These are phyloP conservation scores for Talaromyces pinophilus DNA, from an alignment of 2,329 filamentous ascomycete genomes.

Conservation along the genomic window DNA sequence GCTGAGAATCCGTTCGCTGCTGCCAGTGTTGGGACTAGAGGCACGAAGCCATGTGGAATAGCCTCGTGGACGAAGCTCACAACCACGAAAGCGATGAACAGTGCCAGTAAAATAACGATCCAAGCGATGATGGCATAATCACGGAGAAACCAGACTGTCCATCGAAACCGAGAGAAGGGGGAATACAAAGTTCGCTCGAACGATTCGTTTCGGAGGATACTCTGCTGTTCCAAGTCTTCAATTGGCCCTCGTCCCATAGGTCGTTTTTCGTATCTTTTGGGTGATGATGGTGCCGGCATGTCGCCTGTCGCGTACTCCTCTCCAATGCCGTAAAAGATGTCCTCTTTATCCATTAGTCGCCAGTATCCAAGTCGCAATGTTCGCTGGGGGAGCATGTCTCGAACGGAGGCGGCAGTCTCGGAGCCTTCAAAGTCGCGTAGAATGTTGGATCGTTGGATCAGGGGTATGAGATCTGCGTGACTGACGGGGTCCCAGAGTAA, in stretches of 20 bases:
- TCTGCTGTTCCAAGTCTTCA: slow-evolving; percentile 43
- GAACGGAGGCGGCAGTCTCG: slow-evolving; percentile 56
- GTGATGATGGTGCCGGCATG: slow-evolving; percentile 4
- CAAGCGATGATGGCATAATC: slow-evolving; percentile 66
- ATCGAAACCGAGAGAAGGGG: slow-evolving; percentile 60
- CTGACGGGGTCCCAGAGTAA: slow-evolving; percentile 83
- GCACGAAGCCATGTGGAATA: slow-evolving; percentile 70
- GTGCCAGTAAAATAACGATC: slow-evolving; percentile 59
- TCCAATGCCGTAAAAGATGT: slow-evolving; percentile 80
- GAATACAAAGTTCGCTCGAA: slow-evolving; percentile 56
- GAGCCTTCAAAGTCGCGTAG: slow-evolving; percentile 70
- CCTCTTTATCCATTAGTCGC: slow-evolving; percentile 66
- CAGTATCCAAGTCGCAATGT: slow-evolving; percentile 83
- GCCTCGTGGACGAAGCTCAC: slow-evolving; percentile 74
- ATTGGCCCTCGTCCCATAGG: not conserved
- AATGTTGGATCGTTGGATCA: slow-evolving; percentile 79
- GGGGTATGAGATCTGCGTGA: slow-evolving; percentile 74
- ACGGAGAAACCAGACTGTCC: slow-evolving; percentile 76
- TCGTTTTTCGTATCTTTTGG: slow-evolving; percentile 6
- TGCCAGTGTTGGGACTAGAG: slow-evolving; percentile 64
- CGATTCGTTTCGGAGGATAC: slow-evolving; percentile 43
- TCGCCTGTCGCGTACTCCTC: slow-evolving; percentile 55
- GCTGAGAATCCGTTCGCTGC: slow-evolving; percentile 70
- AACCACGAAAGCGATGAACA: slow-evolving; percentile 71
- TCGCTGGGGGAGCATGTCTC: slow-evolving; percentile 56